Evolutionary conservation across 352 stramenopile species (phyloP), one percentile per base, ranked within the genome.

Genomic region (Phytophthora sp.): DNA sequence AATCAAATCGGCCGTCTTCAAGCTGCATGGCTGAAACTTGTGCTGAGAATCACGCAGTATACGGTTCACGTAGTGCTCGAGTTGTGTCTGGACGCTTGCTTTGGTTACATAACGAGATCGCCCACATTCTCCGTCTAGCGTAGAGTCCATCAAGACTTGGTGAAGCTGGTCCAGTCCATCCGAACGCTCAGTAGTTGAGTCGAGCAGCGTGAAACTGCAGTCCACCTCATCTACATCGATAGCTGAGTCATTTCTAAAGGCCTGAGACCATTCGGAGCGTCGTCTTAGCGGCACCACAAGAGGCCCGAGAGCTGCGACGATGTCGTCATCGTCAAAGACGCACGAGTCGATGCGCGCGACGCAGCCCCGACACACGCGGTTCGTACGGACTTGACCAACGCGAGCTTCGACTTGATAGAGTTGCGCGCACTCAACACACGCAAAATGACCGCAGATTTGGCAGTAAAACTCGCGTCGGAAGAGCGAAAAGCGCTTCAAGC

Each of bases 391-490:
- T 29, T 79, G 58, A 13, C 76, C 72, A 18, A 83, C 63, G 12
- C 58, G 64, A 24, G 71, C 55, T 49, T 88, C 76, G 7, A 85
- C 74, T n/a, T 85, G 74, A 47, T 79, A 84, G 16, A 77, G 30
- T 20, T 68, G 50, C 15, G 76, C 84, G 59, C 79, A 88, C 21
- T 82, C 79, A 1, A 47, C 26, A 60, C 79, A 84, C 6, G 72
- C 74, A 5, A 68, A 42, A 52, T 84, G 64, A 6, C 79, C 79
- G 45, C 79, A 87, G 13, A 87, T 57, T 42, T 87, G 71, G 62
- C 79, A 87, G 60, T 79, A 85, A 26, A 74, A 71, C 30, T 84
- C 73, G 13, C 59, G 58, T 41, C 76, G 73, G 12, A 79, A 75
- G 8, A 87, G 64, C 8, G 76, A 62, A 27, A 73, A 76, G 6